These are phyloP conservation scores for Cornus controversa DNA, from an alignment of 148 eudicot species.

Conservation along the genomic window DNA sequence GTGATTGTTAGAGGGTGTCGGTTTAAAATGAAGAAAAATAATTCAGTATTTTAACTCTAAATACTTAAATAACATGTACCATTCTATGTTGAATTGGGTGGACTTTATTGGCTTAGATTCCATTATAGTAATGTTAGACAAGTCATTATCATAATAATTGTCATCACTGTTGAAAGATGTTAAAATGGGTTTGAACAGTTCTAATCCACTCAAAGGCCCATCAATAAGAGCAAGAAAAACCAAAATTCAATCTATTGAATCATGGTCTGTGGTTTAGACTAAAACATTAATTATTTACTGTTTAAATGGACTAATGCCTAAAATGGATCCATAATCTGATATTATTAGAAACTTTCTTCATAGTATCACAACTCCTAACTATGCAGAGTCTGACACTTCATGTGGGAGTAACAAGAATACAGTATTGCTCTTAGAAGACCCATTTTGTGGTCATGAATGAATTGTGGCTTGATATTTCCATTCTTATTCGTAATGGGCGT, in stretches of 20 bases:
- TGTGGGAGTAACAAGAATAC: background rate
- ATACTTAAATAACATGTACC: no score
- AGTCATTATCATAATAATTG: background rate
- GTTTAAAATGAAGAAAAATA: no score
- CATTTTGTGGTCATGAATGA: background rate
- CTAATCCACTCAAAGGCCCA: conserved; percentile 21
- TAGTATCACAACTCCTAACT: background rate
- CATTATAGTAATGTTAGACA: background rate
- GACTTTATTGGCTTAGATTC: background rate
- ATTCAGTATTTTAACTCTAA: no score
- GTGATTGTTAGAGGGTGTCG: no score
- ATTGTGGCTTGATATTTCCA: no score
- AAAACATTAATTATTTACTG: conserved; percentile 3
- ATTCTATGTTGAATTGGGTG: background rate
- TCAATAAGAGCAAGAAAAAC: background rate
- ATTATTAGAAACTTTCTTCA: background rate
- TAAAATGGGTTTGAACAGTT: conserved; percentile 19
- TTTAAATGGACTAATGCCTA: conserved; percentile 20
- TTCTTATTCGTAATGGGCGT: no score
- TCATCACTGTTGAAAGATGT: background rate
- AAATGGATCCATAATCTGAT: background rate
- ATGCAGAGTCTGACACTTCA: background rate
- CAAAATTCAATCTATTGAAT: background rate
- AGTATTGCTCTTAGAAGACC: background rate
- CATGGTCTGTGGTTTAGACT: conserved; percentile 14